Percentiles rank a stretch among this genome's conserved stretches.
These are phyloP conservation scores for Malus hybrid DNA, from an alignment of 331 rosid species.

Conservation along the genomic window DNA sequence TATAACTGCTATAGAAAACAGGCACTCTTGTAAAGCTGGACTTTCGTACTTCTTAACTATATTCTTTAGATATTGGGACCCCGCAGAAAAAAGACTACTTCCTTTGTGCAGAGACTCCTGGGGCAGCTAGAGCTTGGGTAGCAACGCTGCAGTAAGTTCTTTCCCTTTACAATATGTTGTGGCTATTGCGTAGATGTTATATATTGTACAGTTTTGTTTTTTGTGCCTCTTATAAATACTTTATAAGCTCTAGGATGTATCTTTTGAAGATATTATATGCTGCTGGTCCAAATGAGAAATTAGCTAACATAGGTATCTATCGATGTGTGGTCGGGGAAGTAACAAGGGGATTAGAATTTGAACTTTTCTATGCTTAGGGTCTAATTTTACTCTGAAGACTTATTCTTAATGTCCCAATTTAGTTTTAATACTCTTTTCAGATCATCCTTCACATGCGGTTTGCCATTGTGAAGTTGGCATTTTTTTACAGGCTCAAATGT, in stretches of 20 bases:
- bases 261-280: too few relatives aligned
- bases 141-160: constrained; percentile 84
- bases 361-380: neutral
- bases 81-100: constrained; percentile 97
- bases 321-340: neutral
- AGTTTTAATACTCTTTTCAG: neutral
- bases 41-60: constrained; percentile 34
- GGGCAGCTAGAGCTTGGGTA: constrained; percentile 98
- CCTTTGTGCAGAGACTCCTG: constrained; percentile 98
- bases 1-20: neutral
- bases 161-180: neutral
- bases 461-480: neutral
- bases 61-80: constrained; percentile 71
- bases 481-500: neutral
- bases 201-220: neutral
- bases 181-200: neutral
- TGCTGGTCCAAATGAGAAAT: neutral
- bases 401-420: neutral
- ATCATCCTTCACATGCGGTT: neutral
- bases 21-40: neutral
- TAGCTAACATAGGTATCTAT: neutral
- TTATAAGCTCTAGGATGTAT: neutral
- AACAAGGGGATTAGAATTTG: neutral
- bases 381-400: neutral
- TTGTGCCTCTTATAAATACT: constrained; percentile 3